A percentile compares a stretch with the other conserved stretches of the same genome.
Evolutionary conservation across 305 asterid species (phyloP).

Genomic region (Rubia peregrina): DNA sequence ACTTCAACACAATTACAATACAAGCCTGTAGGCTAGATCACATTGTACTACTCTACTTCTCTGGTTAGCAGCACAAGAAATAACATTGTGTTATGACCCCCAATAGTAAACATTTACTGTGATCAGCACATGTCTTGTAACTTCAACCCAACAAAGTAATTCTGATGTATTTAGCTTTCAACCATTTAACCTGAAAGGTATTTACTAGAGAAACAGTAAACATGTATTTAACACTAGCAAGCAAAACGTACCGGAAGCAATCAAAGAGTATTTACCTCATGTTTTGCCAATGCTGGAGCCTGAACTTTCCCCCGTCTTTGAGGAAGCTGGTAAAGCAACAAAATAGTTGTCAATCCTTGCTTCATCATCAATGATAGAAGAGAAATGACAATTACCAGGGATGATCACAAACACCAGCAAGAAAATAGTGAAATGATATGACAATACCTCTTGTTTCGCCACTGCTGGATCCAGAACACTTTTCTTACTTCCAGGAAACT

Average conservation of each 20-base stretch:
- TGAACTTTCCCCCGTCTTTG: neutral
- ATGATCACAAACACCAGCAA: neutral
- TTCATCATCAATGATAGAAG: neutral
- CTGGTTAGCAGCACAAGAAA: neutral
- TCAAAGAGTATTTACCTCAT: neutral
- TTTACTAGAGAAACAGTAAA: too few species aligned
- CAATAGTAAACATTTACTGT: neutral
- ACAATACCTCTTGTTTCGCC: conserved; percentile 24
- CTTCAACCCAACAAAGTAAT: neutral
- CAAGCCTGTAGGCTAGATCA: neutral
- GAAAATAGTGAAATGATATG: conserved; percentile 1
- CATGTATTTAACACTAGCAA: neutral
- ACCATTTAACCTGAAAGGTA: too few species aligned
- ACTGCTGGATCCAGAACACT: conserved; percentile 26
- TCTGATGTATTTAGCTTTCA: neutral
- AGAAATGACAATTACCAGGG: neutral
- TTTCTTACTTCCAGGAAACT: conserved; percentile 32
- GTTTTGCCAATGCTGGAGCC: neutral
- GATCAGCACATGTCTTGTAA: neutral
- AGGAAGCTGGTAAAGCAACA: neutral
- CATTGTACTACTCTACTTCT: neutral
- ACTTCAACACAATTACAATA: neutral
- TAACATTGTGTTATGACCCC: neutral
- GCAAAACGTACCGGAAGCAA: neutral
- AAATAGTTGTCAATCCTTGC: neutral